These are phyloP conservation scores for Trametes gibbosa DNA, from an alignment of 768 basidiomycete species.

Conservation along the genomic window DNA sequence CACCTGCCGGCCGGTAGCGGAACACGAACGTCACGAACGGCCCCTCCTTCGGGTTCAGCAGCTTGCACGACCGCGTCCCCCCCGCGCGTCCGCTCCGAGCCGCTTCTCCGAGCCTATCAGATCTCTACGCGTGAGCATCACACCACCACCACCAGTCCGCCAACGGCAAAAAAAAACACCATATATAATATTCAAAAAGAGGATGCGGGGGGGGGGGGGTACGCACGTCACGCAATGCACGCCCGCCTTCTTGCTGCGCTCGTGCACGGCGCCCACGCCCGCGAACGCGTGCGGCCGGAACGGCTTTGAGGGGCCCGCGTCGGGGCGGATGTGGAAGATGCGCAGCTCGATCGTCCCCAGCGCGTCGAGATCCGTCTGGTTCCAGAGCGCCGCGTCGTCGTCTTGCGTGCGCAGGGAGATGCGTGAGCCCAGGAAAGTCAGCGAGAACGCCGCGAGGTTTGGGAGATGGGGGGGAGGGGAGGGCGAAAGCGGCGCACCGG, in stretches of 20 bases:
- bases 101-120: constrained; percentile 9
- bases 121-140: neutral
- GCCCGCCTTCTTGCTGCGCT: constrained; percentile 22
- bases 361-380: neutral
- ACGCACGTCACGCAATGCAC: constrained; percentile 17
- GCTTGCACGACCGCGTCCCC: too few species aligned
- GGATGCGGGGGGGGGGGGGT: neutral
- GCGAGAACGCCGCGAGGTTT: too few species aligned
- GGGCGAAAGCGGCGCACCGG: neutral
- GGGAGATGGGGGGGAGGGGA: neutral
- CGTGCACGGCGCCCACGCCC: constrained; percentile 15
- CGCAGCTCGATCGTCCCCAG: constrained; percentile 7
- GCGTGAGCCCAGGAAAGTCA: too few species aligned
- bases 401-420: neutral
- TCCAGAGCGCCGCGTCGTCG: neutral
- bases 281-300: neutral
- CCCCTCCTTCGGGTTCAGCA: constrained; percentile 1
- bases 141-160: too few species aligned
- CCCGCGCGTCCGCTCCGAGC: neutral
- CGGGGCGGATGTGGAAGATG: neutral
- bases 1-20: constrained; percentile 18
- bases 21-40: constrained; percentile 13
- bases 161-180: too few species aligned
- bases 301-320: neutral
- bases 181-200: neutral